Percentiles rank a stretch among this genome's conserved stretches.
Conservation (phyloP, 331 rosid genomes). For the Arachis monticola region DNA sequence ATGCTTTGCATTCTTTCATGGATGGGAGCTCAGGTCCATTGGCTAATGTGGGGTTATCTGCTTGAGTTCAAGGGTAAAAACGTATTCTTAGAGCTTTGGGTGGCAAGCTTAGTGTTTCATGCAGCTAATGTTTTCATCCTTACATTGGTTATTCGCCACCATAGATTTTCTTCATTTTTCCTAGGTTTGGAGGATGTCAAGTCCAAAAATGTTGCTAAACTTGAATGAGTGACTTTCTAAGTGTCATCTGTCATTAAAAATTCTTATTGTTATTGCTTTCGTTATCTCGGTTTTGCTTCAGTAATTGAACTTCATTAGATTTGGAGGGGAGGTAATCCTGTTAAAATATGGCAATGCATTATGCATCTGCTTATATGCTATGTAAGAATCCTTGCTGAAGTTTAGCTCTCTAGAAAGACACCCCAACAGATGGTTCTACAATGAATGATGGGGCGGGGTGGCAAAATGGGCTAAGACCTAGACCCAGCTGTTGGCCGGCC, state of each 20-base stretch:
- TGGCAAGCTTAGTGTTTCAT: conserved; percentile 75
- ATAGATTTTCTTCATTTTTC: conserved; percentile 61
- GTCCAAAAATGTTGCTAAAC: conserved; percentile 40
- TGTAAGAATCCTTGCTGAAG: too few species aligned
- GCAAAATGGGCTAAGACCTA: too few species aligned
- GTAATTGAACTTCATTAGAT: neutral
- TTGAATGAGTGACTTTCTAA: conserved; percentile 41
- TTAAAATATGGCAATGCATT: too few species aligned
- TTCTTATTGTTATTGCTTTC: neutral
- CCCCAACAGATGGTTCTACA: too few species aligned
- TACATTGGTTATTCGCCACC: conserved; percentile 56
- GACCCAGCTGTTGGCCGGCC: too few species aligned
- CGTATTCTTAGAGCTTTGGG: conserved; percentile 83
- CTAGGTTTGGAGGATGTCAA: conserved; percentile 30
- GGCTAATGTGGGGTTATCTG: conserved; percentile 95
- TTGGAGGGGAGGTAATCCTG: neutral
- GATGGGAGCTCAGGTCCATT: conserved; percentile 85
- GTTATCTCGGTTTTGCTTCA: neutral
- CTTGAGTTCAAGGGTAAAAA: conserved; percentile 89
- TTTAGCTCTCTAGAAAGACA: too few species aligned
- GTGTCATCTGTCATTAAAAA: neutral
- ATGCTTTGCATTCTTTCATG: conserved; percentile 61
- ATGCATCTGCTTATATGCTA: too few species aligned
- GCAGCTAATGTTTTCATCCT: conserved; percentile 70
- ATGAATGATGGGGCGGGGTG: too few species aligned